Conservation (phyloP, 495 filamentous ascomycete genomes). For the Cercophora sp. region DNA sequence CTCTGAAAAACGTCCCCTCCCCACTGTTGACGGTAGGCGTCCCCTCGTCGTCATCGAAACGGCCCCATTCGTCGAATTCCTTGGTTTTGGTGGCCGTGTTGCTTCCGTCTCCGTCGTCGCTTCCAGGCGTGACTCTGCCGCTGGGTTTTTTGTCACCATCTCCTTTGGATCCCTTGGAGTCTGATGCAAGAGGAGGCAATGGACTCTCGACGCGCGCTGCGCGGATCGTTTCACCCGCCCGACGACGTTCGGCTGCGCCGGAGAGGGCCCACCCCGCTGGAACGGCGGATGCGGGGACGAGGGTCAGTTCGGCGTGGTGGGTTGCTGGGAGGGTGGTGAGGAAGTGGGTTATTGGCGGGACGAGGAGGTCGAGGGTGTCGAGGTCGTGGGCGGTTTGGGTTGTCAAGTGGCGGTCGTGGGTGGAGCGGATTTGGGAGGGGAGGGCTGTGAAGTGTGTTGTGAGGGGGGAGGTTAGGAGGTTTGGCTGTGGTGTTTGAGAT, state of each 20-base stretch:
- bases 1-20: slow-evolving; percentile 37
- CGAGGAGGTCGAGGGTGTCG: slow-evolving; percentile 29
- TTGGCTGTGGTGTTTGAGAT: slow-evolving; percentile 9
- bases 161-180: background rate
- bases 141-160: background rate
- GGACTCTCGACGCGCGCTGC: slow-evolving; percentile 26
- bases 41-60: slow-evolving; percentile 25
- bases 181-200: background rate
- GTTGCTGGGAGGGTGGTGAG: slow-evolving; percentile 26
- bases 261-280: slow-evolving; percentile 29
- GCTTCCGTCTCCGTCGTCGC: slow-evolving; percentile 12
- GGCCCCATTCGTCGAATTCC: slow-evolving; percentile 40
- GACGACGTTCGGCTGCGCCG: slow-evolving; percentile 31
- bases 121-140: background rate
- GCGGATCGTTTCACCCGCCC: slow-evolving; percentile 33
- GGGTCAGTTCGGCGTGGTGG: slow-evolving; percentile 31
- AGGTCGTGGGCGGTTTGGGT: slow-evolving; percentile 31
- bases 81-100: no score
- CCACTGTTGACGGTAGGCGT: background rate
- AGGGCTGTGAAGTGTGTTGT: slow-evolving; percentile 37
- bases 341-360: slow-evolving; percentile 38
- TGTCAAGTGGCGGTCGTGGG: slow-evolving; percentile 25
- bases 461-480: slow-evolving; percentile 33
- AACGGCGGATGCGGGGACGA: slow-evolving; percentile 36
- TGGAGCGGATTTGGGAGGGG: slow-evolving; percentile 33